Conservation (phyloP, 176 grass and related monocot genomes). For the Typha latifolia region DNA sequence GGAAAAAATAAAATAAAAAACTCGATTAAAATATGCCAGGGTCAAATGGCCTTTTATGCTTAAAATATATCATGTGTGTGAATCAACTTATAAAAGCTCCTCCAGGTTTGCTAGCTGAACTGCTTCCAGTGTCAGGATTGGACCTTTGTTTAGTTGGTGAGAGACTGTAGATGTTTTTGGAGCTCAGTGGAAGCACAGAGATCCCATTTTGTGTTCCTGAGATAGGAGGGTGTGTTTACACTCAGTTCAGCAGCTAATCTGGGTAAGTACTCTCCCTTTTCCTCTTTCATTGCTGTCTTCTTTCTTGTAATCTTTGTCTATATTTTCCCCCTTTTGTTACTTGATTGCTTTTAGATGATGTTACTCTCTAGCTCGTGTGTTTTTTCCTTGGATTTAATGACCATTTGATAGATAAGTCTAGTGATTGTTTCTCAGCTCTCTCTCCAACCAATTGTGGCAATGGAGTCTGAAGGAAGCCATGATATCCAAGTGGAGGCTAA, state of each 20-base stretch:
- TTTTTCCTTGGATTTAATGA: no score
- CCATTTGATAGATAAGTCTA: not conserved
- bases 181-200: not conserved
- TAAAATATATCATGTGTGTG: not conserved
- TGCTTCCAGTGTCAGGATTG: not conserved
- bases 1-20: not conserved
- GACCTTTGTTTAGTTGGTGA: not conserved
- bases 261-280: not conserved
- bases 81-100: not conserved
- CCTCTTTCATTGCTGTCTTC: not conserved
- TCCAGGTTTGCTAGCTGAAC: not conserved
- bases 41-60: not conserved
- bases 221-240: no score
- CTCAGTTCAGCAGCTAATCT: not conserved
- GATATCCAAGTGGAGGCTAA: not conserved
- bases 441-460: not conserved
- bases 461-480: not conserved
- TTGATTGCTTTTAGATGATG: not conserved
- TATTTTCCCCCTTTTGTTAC: not conserved
- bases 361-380: not conserved
- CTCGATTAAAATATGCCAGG: not conserved
- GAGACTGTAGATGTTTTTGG: not conserved
- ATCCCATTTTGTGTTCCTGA: not conserved
- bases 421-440: not conserved
- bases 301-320: no score